A percentile compares a stretch with the other conserved stretches of the same genome.
Evolutionary conservation across 352 stramenopile species (phyloP).

Genomic region (Phytopythium vexans): DNA sequence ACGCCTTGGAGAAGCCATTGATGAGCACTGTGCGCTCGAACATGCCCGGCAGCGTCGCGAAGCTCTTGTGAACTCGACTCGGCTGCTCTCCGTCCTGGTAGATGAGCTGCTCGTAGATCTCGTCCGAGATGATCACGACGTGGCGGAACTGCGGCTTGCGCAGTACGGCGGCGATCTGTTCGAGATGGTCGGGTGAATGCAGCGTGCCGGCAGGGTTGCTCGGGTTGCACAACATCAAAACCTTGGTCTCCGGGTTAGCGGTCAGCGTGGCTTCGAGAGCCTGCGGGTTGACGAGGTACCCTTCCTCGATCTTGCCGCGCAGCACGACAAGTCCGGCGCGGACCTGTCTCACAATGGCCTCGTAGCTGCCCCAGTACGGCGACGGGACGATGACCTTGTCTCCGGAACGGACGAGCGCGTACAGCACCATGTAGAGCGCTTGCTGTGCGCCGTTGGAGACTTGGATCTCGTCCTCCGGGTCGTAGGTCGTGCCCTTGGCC

Average conservation of each 20-base stretch:
- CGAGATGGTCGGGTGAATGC: slow-evolving; percentile 50
- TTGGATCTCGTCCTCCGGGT: slow-evolving; percentile 88
- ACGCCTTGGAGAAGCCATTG: slow-evolving; percentile 96
- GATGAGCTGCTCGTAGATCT: slow-evolving; percentile 96
- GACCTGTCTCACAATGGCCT: slow-evolving; percentile 91
- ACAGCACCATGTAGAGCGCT: slow-evolving; percentile 89
- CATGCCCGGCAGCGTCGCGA: slow-evolving; percentile 78
- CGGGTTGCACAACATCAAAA: slow-evolving; percentile 96
- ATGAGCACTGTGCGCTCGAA: slow-evolving; percentile 91
- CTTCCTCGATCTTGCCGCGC: slow-evolving; percentile 83
- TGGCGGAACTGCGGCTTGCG: slow-evolving; percentile 59
- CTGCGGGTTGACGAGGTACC: slow-evolving; percentile 89
- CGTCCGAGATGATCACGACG: slow-evolving; percentile 90
- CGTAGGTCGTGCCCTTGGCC: slow-evolving; percentile 89
- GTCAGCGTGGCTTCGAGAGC: slow-evolving; percentile 75
- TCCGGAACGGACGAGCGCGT: slow-evolving; percentile 84
- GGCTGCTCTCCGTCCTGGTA: slow-evolving; percentile 76
- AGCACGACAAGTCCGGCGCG: slow-evolving; percentile 87
- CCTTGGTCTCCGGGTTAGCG: slow-evolving; percentile 62
- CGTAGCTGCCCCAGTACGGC: slow-evolving; percentile 97
- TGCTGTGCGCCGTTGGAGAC: slow-evolving; percentile 96
- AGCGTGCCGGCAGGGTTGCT: slow-evolving; percentile 94
- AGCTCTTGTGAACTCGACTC: slow-evolving; percentile 56
- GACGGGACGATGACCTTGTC: slow-evolving; percentile 96
- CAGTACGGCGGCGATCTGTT: slow-evolving; percentile 47